Conservation (phyloP, 768 basidiomycete species). For the Boletus edulis region DNA sequence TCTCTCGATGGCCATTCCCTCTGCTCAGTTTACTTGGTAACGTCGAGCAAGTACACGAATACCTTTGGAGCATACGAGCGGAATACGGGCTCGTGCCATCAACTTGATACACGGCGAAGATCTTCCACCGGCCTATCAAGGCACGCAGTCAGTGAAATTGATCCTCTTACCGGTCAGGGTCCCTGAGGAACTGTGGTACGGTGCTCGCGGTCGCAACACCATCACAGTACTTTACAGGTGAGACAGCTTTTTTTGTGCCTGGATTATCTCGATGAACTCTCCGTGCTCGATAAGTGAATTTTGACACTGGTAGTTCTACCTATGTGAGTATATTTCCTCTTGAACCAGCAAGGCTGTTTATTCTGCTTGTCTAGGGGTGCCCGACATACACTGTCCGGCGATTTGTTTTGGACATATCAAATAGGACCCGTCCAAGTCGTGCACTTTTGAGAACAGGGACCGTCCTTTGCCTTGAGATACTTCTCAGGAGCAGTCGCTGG, state of each 20-base stretch:
- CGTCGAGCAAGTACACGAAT: conserved; percentile 37
- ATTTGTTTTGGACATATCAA: conserved; percentile 27
- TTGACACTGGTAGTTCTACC: conserved; percentile 50
- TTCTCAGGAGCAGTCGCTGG: conserved; percentile 38
- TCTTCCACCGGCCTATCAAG: background rate
- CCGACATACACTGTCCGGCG: conserved; percentile 15
- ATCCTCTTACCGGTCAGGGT: conserved; percentile 29
- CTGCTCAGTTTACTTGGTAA: background rate
- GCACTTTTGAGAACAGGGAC: conserved; percentile 16
- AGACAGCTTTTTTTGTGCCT: background rate
- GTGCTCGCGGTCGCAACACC: conserved; percentile 48
- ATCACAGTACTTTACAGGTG: conserved; percentile 29
- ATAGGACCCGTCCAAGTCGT: conserved; percentile 26
- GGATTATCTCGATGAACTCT: background rate
- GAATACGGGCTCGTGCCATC: conserved; percentile 41
- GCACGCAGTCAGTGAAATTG: conserved; percentile 17
- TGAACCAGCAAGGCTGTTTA: background rate
- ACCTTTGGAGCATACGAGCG: conserved; percentile 41
- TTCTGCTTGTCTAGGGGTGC: conserved; percentile 30
- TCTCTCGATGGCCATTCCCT: background rate
- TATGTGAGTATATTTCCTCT: conserved; percentile 18
- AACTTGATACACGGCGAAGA: conserved; percentile 14
- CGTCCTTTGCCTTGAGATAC: conserved; percentile 31
- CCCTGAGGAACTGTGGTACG: conserved; percentile 36
- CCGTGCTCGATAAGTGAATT: conserved; percentile 34